Conservation (phyloP, 1,284 basidiomycete species). For the Ustilago bromivora region DNA sequence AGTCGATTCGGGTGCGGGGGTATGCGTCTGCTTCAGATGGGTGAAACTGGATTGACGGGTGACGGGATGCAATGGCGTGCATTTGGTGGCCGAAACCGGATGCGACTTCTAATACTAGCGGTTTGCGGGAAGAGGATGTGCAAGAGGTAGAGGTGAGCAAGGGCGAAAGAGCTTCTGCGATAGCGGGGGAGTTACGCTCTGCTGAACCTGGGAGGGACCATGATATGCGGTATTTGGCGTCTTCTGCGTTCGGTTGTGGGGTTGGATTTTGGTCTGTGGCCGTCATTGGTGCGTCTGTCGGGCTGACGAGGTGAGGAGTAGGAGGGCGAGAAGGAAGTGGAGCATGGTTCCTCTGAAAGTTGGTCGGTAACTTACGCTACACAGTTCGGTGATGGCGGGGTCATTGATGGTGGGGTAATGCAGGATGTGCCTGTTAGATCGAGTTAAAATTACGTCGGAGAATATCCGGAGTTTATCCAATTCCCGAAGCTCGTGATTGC, state of each 20-base stretch:
- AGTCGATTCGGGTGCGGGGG: constrained; percentile 34
- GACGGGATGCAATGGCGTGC: constrained; percentile 13
- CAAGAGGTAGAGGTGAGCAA: constrained; percentile 13
- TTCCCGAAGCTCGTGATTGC: no score
- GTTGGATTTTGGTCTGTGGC: neutral
- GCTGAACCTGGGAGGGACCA: constrained; percentile 49
- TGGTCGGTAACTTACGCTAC: constrained; percentile 15
- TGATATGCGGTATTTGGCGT: constrained; percentile 36
- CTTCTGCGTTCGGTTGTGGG: neutral
- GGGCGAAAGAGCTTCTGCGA: constrained; percentile 33
- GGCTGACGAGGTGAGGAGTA: neutral
- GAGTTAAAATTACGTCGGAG: no score
- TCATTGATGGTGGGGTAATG: no score
- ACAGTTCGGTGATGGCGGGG: no score
- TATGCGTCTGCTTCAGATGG: constrained; percentile 48
- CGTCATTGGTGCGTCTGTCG: neutral
- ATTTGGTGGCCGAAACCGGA: constrained; percentile 51
- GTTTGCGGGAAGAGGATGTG: constrained; percentile 6
- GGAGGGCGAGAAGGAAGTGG: neutral
- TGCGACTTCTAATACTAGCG: constrained; percentile 43
- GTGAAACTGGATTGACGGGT: constrained; percentile 27
- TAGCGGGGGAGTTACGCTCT: constrained; percentile 47
- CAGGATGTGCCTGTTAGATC: no score
- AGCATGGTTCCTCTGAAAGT: constrained; percentile 1
- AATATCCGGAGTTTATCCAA: no score